Evolutionary conservation across 495 filamentous ascomycete genomes (phyloP).

Genomic region (Lentithecium fluviatile): DNA sequence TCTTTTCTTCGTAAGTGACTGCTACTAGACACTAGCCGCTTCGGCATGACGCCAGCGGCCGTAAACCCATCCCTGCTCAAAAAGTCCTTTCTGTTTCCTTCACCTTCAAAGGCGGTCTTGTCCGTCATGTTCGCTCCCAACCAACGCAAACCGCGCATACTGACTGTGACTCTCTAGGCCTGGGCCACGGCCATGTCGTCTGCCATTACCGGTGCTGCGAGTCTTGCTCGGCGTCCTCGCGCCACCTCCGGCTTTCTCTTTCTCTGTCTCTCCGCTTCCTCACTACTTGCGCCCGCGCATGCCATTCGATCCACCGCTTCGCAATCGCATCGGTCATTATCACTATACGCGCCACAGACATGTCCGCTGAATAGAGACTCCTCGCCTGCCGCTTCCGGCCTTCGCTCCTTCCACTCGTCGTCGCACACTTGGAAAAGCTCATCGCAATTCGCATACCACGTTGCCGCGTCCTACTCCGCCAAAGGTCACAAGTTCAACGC

Average conservation of each 20-base stretch:
- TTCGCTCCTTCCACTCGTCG: constrained; percentile 23
- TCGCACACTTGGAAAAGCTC: constrained; percentile 18
- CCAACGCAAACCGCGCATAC: constrained; percentile 5
- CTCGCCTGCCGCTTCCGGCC: constrained; percentile 17
- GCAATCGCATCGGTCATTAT: neutral
- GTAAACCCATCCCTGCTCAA: constrained; percentile 3
- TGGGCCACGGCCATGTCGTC: constrained; percentile 30
- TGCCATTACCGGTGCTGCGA: constrained; percentile 22
- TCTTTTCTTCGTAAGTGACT: neutral
- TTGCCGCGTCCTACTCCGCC: constrained; percentile 69
- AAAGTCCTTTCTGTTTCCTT: constrained; percentile 12
- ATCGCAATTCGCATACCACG: constrained; percentile 57
- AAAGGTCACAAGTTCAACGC: constrained; percentile 76
- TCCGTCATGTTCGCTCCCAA: neutral
- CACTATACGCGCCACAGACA: constrained; percentile 4
- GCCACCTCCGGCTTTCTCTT: constrained; percentile 23
- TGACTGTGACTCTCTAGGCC: constrained; percentile 10
- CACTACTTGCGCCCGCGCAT: constrained; percentile 15
- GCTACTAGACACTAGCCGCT: neutral
- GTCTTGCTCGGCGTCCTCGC: constrained; percentile 11
- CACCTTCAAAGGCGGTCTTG: constrained; percentile 10
- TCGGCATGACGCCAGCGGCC: constrained; percentile 7
- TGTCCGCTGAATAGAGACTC: constrained; percentile 18
- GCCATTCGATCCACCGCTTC: constrained; percentile 4
- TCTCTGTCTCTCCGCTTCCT: constrained; percentile 27